Percentiles rank a stretch among this genome's conserved stretches.
These are phyloP conservation scores for Capsaspora owczarzaki DNA, from an alignment of 78 protist species.

Conservation along the genomic window DNA sequence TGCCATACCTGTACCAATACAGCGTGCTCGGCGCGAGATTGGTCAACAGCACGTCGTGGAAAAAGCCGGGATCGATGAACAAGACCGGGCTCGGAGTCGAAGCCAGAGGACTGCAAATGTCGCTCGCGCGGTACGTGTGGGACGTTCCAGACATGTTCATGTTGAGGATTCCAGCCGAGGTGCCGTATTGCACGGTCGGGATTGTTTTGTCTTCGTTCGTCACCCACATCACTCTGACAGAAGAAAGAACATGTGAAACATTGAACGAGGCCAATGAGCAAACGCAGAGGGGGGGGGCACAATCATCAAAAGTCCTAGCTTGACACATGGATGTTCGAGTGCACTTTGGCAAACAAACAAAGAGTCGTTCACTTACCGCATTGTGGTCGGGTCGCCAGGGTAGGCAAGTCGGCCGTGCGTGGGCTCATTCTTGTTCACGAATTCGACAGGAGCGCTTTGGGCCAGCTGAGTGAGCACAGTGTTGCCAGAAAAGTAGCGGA, in stretches of 20 bases:
- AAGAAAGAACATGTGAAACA: too few relatives aligned
- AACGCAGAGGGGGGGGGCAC: too few relatives aligned
- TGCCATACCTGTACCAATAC: slow-evolving; percentile 6
- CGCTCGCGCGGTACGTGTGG: neutral
- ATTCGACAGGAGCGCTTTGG: neutral
- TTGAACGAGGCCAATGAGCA: too few relatives aligned
- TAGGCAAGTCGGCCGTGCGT: neutral
- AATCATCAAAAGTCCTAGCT: too few relatives aligned
- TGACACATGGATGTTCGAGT: too few relatives aligned
- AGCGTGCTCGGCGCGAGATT: neutral
- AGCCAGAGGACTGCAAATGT: too few relatives aligned
- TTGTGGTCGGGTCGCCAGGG: neutral
- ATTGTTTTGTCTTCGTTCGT: neutral
- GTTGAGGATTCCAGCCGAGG: neutral
- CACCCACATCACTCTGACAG: neutral
- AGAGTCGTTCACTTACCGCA: neutral
- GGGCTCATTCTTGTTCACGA: neutral
- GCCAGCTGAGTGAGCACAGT: neutral
- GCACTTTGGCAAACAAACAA: too few relatives aligned
- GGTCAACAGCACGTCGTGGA: neutral
- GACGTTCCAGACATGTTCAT: neutral
- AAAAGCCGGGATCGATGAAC: too few relatives aligned
- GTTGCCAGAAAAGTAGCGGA: neutral
- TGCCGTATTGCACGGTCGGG: neutral
- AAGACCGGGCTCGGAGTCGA: too few relatives aligned